Base-by-base conservation (phyloP, 441 rosid genomes). In the Rhodomyrtus psidioides region DNA sequence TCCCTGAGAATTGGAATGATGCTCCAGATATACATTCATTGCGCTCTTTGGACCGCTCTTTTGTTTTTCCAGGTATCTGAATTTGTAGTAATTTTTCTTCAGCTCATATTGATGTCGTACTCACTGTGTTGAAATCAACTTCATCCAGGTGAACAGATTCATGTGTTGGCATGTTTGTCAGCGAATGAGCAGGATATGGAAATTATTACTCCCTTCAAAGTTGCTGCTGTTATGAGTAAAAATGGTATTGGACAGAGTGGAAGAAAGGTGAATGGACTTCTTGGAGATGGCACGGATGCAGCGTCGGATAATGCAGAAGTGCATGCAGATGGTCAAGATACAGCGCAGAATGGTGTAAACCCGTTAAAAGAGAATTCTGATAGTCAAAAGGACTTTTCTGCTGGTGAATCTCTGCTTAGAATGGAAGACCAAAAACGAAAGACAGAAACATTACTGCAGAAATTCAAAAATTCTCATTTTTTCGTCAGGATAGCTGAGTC, bases 171-270 rank as follows among this genome's bases (percentile, higher is more conserved):
- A 84, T 96, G 99, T 91, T 92, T 97, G 91, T 94, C 97, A 75
- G 95, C 95, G 4, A 90, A 85, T 88, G 94, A 95, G 92, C 95
- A 91, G 90, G 98, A 96, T 83, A 87, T 92, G 70, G 98, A 95
- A 93, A 91, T 95, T 87, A 95, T 97, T 83, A 95, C 99, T 79
- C 99, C 99, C 55, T 95, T 96, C 91, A 96, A 95, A 89, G 97
- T 96, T 88, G 99, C 99, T 91, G 99, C 97, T n/a, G 94, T 95
- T n/a, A 94, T 97, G 97, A 90, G 93, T 89, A 95, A 93, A 91
- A 92, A 90, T 92, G 94, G 96, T 76, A 91, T 88, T 53, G 93
- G 93, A 85, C 92, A 92, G 85, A 90, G 86, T 81, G 88, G 91
- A 57, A 92, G 92, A 58, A 92, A 86, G 87, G 92, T 89, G 88